Percentiles rank a stretch among this genome's conserved stretches.
Conservation (phyloP, 2,329 filamentous ascomycete genomes). For the Blastomyces parvus region DNA sequence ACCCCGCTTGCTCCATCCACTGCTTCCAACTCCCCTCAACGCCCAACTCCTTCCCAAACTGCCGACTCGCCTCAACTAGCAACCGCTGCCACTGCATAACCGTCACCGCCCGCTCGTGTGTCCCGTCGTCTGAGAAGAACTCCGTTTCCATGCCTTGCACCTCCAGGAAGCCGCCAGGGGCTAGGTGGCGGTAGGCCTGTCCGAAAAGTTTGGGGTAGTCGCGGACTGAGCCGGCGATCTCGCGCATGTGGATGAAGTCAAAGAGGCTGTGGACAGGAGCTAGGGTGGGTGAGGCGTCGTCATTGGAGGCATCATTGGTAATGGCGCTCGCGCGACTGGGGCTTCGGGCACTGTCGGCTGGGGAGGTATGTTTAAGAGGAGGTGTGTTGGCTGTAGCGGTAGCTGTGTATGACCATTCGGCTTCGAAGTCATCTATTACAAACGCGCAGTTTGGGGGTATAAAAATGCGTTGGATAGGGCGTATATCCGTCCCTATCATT, state of each 20-base stretch:
- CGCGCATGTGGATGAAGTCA: constrained; percentile 14
- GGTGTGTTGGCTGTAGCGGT: neutral
- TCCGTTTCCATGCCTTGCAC: constrained; percentile 27
- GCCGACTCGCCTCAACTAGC: constrained; percentile 23
- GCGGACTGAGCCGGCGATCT: constrained; percentile 12
- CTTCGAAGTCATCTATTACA: constrained; percentile 24
- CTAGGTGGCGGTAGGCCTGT: constrained; percentile 26
- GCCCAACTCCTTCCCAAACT: constrained; percentile 29
- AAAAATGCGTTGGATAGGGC: constrained; percentile 12
- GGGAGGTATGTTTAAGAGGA: neutral
- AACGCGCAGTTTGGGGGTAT: constrained; percentile 22
- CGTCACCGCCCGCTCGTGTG: constrained; percentile 19
- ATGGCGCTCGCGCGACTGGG: neutral
- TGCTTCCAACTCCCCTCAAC: constrained; percentile 24
- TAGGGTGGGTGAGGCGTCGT: neutral
- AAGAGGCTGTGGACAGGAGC: neutral
- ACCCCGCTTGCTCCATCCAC: constrained; percentile 26
- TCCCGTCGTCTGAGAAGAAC: constrained; percentile 26
- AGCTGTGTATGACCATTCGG: constrained; percentile 19
- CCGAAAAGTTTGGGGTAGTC: constrained; percentile 26
- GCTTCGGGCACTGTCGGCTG: neutral
- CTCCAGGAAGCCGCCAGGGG: constrained; percentile 31
- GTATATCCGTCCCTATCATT: constrained; percentile 13
- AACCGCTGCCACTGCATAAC: constrained; percentile 24
- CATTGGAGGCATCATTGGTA: neutral